phyloP scores from a whole-genome alignment of 495 filamentous ascomycete genomes.

The Penicillium antarcticum region DNA sequence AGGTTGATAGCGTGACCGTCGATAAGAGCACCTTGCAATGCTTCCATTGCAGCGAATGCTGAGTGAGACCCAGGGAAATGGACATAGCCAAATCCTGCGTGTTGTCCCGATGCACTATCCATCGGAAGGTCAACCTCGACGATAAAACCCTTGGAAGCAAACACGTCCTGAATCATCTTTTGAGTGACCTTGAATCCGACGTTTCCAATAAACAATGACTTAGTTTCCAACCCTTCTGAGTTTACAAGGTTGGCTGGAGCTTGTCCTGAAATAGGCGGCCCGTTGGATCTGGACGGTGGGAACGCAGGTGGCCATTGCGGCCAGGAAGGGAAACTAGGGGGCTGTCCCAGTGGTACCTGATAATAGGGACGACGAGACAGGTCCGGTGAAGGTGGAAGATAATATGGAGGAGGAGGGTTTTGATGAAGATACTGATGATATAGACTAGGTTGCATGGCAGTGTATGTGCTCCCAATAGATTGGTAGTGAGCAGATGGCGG shows the following conservation, averaged over 20 bases:
- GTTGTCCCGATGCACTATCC: conserved; percentile 71
- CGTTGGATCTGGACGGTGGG: conserved; percentile 1
- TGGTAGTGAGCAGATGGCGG: not conserved
- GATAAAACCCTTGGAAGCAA: conserved; percentile 68
- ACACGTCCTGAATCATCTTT: conserved; percentile 67
- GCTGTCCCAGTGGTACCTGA: not conserved
- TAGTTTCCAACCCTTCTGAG: conserved; percentile 46
- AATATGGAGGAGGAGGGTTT: conserved; percentile 1
- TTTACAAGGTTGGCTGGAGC: not conserved
- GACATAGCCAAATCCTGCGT: conserved; percentile 93
- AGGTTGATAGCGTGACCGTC: conserved; percentile 82
- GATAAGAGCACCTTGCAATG: conserved; percentile 70
- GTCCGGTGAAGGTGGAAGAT: conserved; percentile 6
- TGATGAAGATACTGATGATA: conserved; percentile 12
- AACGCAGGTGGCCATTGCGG: not conserved
- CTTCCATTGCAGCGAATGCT: conserved; percentile 71
- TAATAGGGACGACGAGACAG: conserved; percentile 3
- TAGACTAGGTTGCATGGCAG: not conserved
- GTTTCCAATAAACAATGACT: conserved; percentile 91
- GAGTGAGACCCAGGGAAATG: conserved; percentile 72
- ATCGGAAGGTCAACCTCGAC: conserved; percentile 80
- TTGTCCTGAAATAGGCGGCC: not conserved
- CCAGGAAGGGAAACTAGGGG: not conserved
- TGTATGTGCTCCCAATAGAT: not conserved
- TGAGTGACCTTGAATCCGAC: conserved; percentile 79